phyloP scores from a whole-genome alignment of 2,329 filamentous ascomycete genomes.

The Fusarium xylarioides region DNA sequence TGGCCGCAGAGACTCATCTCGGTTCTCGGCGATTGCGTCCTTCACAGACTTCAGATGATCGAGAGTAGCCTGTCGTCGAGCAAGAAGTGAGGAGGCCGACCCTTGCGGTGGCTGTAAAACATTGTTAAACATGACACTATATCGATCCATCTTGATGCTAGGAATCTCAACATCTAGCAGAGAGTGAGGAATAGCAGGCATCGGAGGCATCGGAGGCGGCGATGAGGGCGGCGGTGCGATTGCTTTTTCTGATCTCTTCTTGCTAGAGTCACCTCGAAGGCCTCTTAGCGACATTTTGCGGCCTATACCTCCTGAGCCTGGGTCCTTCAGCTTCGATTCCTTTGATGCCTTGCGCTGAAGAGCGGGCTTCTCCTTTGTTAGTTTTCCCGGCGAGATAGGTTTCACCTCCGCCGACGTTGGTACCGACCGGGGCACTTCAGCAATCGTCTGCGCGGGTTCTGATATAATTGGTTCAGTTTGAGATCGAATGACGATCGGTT shows the following conservation, averaged over 20 bases:
- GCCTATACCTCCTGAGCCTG: conserved; percentile 35
- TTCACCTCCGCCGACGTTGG: conserved; percentile 12
- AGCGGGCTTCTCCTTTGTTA: conserved; percentile 19
- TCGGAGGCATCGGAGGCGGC: conserved; percentile 34
- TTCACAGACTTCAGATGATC: conserved; percentile 66
- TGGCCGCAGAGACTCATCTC: conserved; percentile 44
- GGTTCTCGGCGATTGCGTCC: conserved; percentile 53
- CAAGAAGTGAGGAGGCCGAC: conserved; percentile 53
- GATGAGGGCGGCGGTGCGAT: conserved; percentile 25
- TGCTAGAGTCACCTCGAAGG: conserved; percentile 36
- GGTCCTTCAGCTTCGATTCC: conserved; percentile 28
- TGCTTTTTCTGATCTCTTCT: conserved; percentile 33
- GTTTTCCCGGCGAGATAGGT: conserved; percentile 17
- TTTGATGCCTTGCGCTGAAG: conserved; percentile 26
- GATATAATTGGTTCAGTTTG: conserved; percentile 50
- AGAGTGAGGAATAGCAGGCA: conserved; percentile 34
- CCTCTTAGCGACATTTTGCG: conserved; percentile 41
- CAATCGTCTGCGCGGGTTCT: conserved; percentile 7
- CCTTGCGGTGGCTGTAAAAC: conserved; percentile 65
- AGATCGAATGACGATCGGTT: conserved; percentile 55
- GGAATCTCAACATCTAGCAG: conserved; percentile 83
- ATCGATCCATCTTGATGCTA: conserved; percentile 81
- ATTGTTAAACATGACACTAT: conserved; percentile 91
- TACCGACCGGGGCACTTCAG: conserved; percentile 3
- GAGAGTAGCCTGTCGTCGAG: conserved; percentile 67